Conservation (phyloP, 1,284 basidiomycete genomes). For the Puccinia coronata region DNA sequence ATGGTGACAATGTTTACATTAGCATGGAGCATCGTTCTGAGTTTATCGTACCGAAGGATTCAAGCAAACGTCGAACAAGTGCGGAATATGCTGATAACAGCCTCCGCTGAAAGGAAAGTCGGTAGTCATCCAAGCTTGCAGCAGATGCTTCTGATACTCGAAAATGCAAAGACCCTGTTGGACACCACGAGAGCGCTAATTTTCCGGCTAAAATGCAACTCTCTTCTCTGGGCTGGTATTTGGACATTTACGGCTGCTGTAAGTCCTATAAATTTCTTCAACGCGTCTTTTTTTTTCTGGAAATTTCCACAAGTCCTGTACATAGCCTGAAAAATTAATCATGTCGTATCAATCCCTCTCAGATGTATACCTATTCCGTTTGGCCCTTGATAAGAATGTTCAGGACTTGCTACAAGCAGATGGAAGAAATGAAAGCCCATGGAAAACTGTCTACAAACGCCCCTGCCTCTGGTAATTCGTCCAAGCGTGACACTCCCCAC, state of each 20-base stretch:
- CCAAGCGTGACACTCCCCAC: not conserved
- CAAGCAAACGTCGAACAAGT: slow-evolving; percentile 11
- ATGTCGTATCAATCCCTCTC: too few relatives aligned
- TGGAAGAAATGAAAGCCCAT: slow-evolving; percentile 19
- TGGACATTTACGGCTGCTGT: slow-evolving; percentile 40
- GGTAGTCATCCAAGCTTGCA: not conserved
- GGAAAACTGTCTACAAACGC: not conserved
- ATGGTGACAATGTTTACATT: slow-evolving; percentile 31
- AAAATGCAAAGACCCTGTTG: not conserved
- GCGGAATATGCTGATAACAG: slow-evolving; percentile 14
- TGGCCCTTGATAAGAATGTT: slow-evolving; percentile 39
- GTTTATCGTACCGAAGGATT: slow-evolving; percentile 21
- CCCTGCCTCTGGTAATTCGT: not conserved
- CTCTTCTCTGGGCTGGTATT: slow-evolving; percentile 33
- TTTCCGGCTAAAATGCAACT: slow-evolving; percentile 28
- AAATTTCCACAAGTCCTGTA: too few relatives aligned
- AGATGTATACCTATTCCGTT: slow-evolving; percentile 44
- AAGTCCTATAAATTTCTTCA: too few relatives aligned
- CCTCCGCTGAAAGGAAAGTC: slow-evolving; percentile 31
- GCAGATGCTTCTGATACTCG: not conserved
- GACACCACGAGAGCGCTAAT: slow-evolving; percentile 26
- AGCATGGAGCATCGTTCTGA: slow-evolving; percentile 22
- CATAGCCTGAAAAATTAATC: not conserved
- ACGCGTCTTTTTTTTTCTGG: too few relatives aligned
- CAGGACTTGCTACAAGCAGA: slow-evolving; percentile 22